phyloP scores from a whole-genome alignment of 257 asterid species.

The Scutellaria barbata region DNA sequence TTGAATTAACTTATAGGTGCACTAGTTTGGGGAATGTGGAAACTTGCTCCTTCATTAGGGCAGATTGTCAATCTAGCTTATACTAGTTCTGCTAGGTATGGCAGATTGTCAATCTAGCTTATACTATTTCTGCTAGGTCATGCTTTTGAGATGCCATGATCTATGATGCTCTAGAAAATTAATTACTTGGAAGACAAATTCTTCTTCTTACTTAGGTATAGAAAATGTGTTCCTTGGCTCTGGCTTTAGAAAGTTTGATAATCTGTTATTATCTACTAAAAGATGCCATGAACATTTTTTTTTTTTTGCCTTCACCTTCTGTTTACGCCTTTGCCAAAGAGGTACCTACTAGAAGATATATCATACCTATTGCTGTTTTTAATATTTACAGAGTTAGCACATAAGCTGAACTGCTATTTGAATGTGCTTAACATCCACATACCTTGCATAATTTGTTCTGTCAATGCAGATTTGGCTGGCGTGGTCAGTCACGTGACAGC shows the following conservation, averaged over 20 bases:
- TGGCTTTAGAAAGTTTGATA: neutral
- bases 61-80: neutral
- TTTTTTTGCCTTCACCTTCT: constrained; percentile 9
- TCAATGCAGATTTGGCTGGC: constrained; percentile 93
- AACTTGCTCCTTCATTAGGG: neutral
- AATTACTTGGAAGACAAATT: constrained; percentile 17
- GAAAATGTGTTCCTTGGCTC: neutral
- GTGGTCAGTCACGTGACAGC: constrained; percentile 90
- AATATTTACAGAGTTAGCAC: constrained; percentile 30
- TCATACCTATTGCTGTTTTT: constrained; percentile 13
- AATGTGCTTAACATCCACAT: constrained; percentile 17
- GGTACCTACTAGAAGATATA: neutral
- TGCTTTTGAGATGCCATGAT: constrained; percentile 15
- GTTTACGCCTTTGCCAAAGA: neutral
- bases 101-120: neutral
- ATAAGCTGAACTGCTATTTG: neutral
- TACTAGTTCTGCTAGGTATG: neutral
- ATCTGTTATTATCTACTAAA: neutral
- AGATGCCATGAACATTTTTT: neutral
- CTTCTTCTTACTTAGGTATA: neutral
- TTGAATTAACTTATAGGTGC: neutral
- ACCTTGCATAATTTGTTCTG: constrained; percentile 27
- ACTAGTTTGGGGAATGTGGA: neutral
- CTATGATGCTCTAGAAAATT: constrained; percentile 4
- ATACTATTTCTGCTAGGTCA: neutral